Evolutionary conservation across 2,329 filamentous ascomycete species (phyloP).

Genomic region (Diaporthe ilicicola): DNA sequence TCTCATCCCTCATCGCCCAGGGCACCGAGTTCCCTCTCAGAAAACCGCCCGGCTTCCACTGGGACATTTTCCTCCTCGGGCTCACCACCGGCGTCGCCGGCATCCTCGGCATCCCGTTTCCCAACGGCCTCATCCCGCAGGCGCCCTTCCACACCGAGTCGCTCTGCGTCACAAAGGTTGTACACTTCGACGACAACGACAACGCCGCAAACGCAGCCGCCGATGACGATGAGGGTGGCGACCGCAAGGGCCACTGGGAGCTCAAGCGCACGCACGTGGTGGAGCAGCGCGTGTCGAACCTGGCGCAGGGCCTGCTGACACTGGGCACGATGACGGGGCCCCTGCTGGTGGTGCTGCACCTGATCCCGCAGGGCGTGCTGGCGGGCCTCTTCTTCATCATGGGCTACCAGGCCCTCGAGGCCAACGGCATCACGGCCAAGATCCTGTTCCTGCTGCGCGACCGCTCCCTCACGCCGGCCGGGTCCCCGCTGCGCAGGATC

Average conservation of each 20-base stretch:
- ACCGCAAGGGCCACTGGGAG: slow-evolving; percentile 64
- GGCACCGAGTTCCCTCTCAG: slow-evolving; percentile 83
- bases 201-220: slow-evolving; percentile 38
- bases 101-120: slow-evolving; percentile 79
- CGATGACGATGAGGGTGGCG: slow-evolving; percentile 60
- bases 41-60: slow-evolving; percentile 86
- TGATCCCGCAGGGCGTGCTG: slow-evolving; percentile 82
- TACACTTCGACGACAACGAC: slow-evolving; percentile 57
- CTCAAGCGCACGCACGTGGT: slow-evolving; percentile 70
- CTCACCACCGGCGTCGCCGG: slow-evolving; percentile 80
- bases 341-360: slow-evolving; percentile 75
- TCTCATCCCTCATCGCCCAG: slow-evolving; percentile 83
- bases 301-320: slow-evolving; percentile 79
- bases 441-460: slow-evolving; percentile 76
- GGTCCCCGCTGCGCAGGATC: slow-evolving; percentile 68
- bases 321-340: slow-evolving; percentile 82
- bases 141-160: slow-evolving; percentile 84
- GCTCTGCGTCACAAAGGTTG: slow-evolving; percentile 73
- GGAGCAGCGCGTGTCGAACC: slow-evolving; percentile 81
- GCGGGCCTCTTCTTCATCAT: slow-evolving; percentile 87
- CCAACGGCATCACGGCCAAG: slow-evolving; percentile 80
- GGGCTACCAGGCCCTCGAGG: slow-evolving; percentile 80
- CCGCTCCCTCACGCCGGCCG: slow-evolving; percentile 63
- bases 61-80: slow-evolving; percentile 84
- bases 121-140: slow-evolving; percentile 85